Evolutionary conservation across 2,329 filamentous ascomycete genomes (phyloP).

Genomic region (Huntiella decipiens): DNA sequence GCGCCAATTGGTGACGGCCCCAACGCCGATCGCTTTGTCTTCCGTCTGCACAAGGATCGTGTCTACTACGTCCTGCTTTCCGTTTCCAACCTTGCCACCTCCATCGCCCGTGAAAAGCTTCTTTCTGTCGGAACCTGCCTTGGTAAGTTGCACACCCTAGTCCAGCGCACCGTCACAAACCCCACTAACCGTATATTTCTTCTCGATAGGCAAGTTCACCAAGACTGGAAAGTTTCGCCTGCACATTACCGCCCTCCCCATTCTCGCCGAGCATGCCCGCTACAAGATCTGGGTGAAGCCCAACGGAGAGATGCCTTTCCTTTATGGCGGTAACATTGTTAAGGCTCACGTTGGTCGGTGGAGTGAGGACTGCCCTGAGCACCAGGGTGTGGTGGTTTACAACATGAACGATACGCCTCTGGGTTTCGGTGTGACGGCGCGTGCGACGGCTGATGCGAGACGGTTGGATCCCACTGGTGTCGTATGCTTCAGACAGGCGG

Average conservation of each 20-base stretch:
- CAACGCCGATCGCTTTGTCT: slow-evolving; percentile 62
- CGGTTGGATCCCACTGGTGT: slow-evolving; percentile 79
- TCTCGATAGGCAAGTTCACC: slow-evolving; percentile 60
- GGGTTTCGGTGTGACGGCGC: slow-evolving; percentile 83
- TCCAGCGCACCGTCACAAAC: neutral
- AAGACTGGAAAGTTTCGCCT: slow-evolving; percentile 92
- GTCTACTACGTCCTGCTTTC: slow-evolving; percentile 87
- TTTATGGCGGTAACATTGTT: slow-evolving; percentile 83
- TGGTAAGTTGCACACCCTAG: slow-evolving; percentile 21
- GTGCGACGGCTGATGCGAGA: slow-evolving; percentile 65
- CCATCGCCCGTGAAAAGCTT: slow-evolving; percentile 61
- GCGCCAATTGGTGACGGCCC: slow-evolving; percentile 48
- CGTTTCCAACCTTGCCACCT: slow-evolving; percentile 79
- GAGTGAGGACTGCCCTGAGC: slow-evolving; percentile 83
- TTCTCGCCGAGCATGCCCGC: slow-evolving; percentile 76
- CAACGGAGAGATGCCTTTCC: slow-evolving; percentile 93
- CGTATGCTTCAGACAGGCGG: slow-evolving; percentile 76
- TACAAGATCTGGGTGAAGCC: slow-evolving; percentile 96
- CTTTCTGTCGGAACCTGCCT: slow-evolving; percentile 79
- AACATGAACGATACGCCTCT: slow-evolving; percentile 86
- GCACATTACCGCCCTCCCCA: slow-evolving; percentile 73
- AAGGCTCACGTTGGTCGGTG: slow-evolving; percentile 54
- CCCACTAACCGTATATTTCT: slow-evolving; percentile 10
- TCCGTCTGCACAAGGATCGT: slow-evolving; percentile 62
- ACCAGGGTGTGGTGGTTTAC: slow-evolving; percentile 77